Evolutionary conservation across 192 early-diverging fungal species (phyloP), one percentile per base, ranked within the genome.

Genomic region (Entophlyctis helioformis): DNA sequence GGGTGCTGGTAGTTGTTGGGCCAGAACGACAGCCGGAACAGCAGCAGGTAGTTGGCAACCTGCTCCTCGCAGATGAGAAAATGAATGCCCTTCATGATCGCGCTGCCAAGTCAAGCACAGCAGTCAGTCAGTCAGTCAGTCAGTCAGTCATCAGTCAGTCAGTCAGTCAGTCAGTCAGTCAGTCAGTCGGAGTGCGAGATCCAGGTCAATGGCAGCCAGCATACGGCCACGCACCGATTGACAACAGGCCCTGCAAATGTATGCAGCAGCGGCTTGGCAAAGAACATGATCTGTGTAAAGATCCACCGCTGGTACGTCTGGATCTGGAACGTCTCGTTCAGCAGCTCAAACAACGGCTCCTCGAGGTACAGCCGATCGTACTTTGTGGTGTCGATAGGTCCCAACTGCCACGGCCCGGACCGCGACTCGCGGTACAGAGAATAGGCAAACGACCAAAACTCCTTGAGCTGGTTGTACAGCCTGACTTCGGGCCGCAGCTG

Each of bases 271-370:
- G 61, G 60, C 21, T 42, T 26, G 6, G 60, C 23, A 35, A 64
- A 64, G 45, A 53, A 59, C 8, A 23, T n/a, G n/a, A 58, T 6
- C 29, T 64, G 61, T 10, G 27, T 65, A 9, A 42, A 32, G 2
- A 62, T 10, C 60, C 60, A 64, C 2, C 44, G 11, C 20, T 40
- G 28, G 5, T 37, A 7, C 5, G 6, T 45, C 36, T 39, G 31
- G 3, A 58, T 9, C 29, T 42, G 24, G 13, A 63, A 27, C 27
- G 42, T 26, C 26, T 54, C 58, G 18, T 33, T 34, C 9, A 63
- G 3, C 13, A 63, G 24, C 8, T 63, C 54, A 3, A 63, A 13
- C 11, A 64, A 24, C 16, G 19, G n/a, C 21, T 63, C 53, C 11
- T 63, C 62, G 51, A 63, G 34, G 26, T 39, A 16, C 13, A 44